Evolutionary conservation across 176 grass and related monocot species (phyloP).

Genomic region (Ampelocalamus luodianensis): DNA sequence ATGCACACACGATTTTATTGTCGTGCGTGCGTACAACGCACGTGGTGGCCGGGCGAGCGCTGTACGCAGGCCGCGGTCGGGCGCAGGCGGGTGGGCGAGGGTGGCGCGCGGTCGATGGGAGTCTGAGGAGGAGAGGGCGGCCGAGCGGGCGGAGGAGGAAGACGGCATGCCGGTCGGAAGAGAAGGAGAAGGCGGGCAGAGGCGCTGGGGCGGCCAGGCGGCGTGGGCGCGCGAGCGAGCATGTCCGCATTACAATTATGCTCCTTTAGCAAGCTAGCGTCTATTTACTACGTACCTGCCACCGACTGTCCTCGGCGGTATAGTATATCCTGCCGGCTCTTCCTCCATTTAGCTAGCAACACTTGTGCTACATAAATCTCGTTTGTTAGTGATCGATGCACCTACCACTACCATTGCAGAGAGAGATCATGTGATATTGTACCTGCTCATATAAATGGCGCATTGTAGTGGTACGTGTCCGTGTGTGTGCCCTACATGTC

Average conservation of each 20-base stretch:
- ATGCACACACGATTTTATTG: too few species aligned
- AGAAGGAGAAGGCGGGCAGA: too few species aligned
- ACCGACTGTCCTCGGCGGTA: not conserved
- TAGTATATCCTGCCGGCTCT: not conserved
- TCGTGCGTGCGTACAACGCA: too few species aligned
- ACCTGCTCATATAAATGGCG: not conserved
- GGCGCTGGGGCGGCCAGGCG: too few species aligned
- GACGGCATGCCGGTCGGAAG: too few species aligned
- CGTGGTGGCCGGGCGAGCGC: too few species aligned
- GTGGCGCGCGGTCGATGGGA: too few species aligned
- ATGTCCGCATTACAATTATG: not conserved
- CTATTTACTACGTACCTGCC: not conserved
- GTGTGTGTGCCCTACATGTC: not conserved
- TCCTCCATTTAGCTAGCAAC: not conserved
- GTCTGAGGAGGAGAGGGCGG: too few species aligned
- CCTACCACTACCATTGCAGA: not conserved
- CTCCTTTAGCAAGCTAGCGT: not conserved
- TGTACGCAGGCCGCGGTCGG: too few species aligned
- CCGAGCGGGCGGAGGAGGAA: too few species aligned
- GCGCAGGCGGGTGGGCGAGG: too few species aligned
- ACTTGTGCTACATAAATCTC: not conserved
- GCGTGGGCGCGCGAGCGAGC: too few species aligned
- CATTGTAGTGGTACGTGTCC: not conserved
- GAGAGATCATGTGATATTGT: not conserved
- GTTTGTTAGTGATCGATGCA: not conserved